Conservation (phyloP, 345 rosid species). For the Eucalyptus rudis region DNA sequence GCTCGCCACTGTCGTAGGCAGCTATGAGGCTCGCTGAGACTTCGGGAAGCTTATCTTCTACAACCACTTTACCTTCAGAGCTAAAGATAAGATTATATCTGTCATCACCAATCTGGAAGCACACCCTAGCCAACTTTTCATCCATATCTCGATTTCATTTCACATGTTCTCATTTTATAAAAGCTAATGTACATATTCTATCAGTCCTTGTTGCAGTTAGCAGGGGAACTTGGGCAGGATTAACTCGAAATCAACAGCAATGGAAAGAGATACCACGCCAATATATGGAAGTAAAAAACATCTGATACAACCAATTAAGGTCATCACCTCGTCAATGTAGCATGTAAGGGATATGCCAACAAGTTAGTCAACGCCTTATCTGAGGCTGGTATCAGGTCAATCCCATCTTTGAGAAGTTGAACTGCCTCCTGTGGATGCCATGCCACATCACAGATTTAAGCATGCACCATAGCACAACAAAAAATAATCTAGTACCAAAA, state of each 20-base stretch:
- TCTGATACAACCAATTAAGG: background rate
- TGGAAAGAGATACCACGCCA: background rate
- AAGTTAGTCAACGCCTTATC: conserved; percentile 66
- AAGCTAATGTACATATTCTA: background rate
- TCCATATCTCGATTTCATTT: background rate
- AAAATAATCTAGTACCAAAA: background rate
- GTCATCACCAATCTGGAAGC: background rate
- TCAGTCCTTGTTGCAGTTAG: background rate
- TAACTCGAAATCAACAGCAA: background rate
- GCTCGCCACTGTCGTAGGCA: conserved; percentile 81
- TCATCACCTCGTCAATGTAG: conserved; percentile 57
- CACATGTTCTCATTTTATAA: background rate
- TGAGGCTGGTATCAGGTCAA: conserved; percentile 88
- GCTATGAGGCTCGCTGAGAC: conserved; percentile 55
- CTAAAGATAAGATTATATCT: conserved; percentile 4
- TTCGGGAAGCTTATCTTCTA: conserved; percentile 71
- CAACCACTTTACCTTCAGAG: conserved; percentile 48
- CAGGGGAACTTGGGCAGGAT: background rate
- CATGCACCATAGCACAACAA: background rate
- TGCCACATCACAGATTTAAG: background rate
- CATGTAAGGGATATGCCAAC: conserved; percentile 73
- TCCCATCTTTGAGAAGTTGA: conserved; percentile 86
- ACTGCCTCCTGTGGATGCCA: conserved; percentile 62
- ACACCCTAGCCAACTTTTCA: background rate
- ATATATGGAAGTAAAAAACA: background rate